These are phyloP conservation scores for Penicilliopsis zonata DNA, from an alignment of 495 filamentous ascomycete species.

Conservation along the genomic window DNA sequence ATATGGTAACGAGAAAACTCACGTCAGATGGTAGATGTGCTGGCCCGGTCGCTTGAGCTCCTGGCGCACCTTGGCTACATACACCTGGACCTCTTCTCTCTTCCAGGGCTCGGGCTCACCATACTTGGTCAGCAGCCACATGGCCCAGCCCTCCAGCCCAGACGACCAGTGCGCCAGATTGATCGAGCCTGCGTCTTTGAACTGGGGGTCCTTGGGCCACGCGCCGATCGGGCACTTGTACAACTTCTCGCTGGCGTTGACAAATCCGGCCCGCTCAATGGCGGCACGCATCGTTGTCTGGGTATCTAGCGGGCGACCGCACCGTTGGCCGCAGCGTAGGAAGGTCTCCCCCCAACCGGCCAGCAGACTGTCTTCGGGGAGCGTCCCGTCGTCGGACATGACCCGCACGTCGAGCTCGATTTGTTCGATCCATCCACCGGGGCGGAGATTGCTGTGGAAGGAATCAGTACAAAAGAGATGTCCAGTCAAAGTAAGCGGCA, in stretches of 20 bases:
- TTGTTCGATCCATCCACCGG: slow-evolving; percentile 29
- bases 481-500: neutral
- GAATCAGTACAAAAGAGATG: slow-evolving; percentile 1
- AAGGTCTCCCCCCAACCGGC: slow-evolving; percentile 4
- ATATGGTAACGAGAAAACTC: neutral
- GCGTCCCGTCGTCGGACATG: slow-evolving; percentile 14
- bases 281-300: slow-evolving; percentile 5
- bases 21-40: slow-evolving; percentile 1
- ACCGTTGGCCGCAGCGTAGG: slow-evolving; percentile 22
- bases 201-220: slow-evolving; percentile 8
- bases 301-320: slow-evolving; percentile 4
- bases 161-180: neutral
- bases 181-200: slow-evolving; percentile 8
- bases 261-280: slow-evolving; percentile 9
- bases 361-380: slow-evolving; percentile 10
- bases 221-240: slow-evolving; percentile 9
- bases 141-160: slow-evolving; percentile 6
- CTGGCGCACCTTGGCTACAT: slow-evolving; percentile 1
- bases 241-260: slow-evolving; percentile 5
- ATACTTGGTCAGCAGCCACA: slow-evolving; percentile 1
- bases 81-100: slow-evolving; percentile 2
- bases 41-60: neutral
- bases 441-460: slow-evolving; percentile 19
- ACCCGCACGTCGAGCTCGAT: slow-evolving; percentile 20
- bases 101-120: neutral